Percentiles rank a stretch among this genome's conserved stretches.
Conservation (phyloP, 2,329 filamentous ascomycete species). For the Fusarium decemcellulare region DNA sequence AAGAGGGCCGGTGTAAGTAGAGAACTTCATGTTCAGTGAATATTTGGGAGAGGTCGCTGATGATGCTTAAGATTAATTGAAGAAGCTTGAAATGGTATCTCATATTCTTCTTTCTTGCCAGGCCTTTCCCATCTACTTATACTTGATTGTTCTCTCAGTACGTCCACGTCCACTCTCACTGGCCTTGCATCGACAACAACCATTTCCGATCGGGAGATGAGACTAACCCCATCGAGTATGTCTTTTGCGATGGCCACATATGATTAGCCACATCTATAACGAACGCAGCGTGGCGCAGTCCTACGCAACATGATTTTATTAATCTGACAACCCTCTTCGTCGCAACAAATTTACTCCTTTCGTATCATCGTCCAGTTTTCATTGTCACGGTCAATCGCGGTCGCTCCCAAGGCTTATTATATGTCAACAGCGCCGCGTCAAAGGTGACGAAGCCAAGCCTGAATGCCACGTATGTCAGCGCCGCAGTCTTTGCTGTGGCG, state of each 20-base stretch:
- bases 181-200: neutral
- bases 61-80: neutral
- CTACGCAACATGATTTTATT: neutral
- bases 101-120: neutral
- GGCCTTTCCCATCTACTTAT: neutral
- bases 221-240: neutral
- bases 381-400: neutral
- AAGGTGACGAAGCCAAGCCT: conserved; percentile 5
- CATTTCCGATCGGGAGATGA: neutral
- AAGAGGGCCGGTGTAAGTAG: neutral
- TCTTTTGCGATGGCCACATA: neutral
- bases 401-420: neutral
- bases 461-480: neutral
- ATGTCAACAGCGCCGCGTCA: neutral
- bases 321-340: neutral
- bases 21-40: neutral
- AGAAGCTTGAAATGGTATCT: neutral
- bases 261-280: neutral
- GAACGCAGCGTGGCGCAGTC: too few species aligned
- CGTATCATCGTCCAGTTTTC: neutral
- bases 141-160: neutral
- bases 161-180: neutral
- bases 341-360: neutral
- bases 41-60: too few species aligned
- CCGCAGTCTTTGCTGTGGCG: neutral